These are phyloP conservation scores for Phaffomyces opuntiae DNA, from an alignment of 805 yeast genomes.

Conservation along the genomic window DNA sequence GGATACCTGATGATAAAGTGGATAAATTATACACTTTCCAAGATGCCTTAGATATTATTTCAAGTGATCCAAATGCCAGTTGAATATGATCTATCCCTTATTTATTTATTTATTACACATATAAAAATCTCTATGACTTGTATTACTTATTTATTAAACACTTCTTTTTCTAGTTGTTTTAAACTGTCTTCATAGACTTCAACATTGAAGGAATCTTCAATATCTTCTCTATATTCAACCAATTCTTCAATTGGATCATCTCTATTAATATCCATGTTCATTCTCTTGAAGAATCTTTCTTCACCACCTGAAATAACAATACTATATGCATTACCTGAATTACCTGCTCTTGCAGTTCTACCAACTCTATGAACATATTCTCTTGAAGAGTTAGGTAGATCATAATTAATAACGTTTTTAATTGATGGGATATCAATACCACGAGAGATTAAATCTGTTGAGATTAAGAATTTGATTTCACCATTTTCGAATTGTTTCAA, in stretches of 20 bases:
- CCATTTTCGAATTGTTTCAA: constrained; percentile 54
- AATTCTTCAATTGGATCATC: constrained; percentile 31
- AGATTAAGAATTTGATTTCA: constrained; percentile 45
- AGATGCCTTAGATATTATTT: constrained; percentile 77
- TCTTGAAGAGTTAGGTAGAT: constrained; percentile 78
- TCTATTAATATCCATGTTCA: constrained; percentile 47
- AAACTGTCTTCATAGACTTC: constrained; percentile 40
- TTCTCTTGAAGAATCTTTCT: constrained; percentile 50
- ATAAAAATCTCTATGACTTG: constrained; percentile 2
- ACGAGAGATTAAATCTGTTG: constrained; percentile 92
- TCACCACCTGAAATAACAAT: constrained; percentile 78
- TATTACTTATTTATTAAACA: constrained; percentile 15
- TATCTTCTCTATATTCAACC: constrained; percentile 17
- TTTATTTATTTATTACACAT: constrained; percentile 7
- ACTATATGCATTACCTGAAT: constrained; percentile 67
- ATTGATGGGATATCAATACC: constrained; percentile 80
- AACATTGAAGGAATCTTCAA: constrained; percentile 9
- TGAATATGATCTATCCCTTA: neutral
- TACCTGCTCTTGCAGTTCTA: constrained; percentile 92
- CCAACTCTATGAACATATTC: constrained; percentile 97
- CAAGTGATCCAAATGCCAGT: constrained; percentile 18
- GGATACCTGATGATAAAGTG: constrained; percentile 75
- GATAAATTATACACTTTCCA: constrained; percentile 82
- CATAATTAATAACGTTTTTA: constrained; percentile 79
- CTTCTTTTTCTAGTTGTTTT: constrained; percentile 36